These are phyloP conservation scores for Pyricularia pennisetigena DNA, from an alignment of 2,329 filamentous ascomycete genomes.

Conservation along the genomic window DNA sequence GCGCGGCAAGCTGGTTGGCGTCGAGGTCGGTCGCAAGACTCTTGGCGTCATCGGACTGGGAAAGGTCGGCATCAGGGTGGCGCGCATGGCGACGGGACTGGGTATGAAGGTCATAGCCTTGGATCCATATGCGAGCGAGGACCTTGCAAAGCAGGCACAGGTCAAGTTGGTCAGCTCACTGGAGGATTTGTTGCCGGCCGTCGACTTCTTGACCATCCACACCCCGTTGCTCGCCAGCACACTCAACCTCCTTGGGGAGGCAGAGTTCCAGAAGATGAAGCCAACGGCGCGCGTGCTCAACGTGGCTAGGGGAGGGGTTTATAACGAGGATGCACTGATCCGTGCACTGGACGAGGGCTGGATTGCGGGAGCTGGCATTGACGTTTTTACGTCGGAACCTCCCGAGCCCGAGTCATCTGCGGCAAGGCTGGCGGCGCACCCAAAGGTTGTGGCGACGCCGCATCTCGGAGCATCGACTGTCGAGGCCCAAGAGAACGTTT, in stretches of 20 bases:
- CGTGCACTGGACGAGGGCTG: constrained; percentile 59
- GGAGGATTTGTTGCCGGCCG: constrained; percentile 49
- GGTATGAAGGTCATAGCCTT: constrained; percentile 68
- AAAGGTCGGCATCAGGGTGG: constrained; percentile 76
- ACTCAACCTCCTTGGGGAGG: constrained; percentile 58
- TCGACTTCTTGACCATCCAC: constrained; percentile 74
- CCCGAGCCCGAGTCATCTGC: constrained; percentile 46
- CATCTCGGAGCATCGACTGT: constrained; percentile 72
- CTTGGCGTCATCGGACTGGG: constrained; percentile 69
- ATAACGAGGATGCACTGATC: constrained; percentile 66
- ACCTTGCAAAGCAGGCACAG: constrained; percentile 58
- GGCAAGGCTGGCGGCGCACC: constrained; percentile 53
- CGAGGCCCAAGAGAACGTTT: constrained; percentile 68
- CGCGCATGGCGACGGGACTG: constrained; percentile 66
- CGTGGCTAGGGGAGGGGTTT: constrained; percentile 70
- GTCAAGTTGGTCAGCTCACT: constrained; percentile 53
- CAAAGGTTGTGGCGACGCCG: constrained; percentile 66
- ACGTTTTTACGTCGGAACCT: constrained; percentile 72
- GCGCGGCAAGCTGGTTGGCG: constrained; percentile 61
- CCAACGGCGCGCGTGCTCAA: constrained; percentile 65
- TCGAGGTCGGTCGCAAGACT: constrained; percentile 70
- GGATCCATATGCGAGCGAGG: constrained; percentile 67
- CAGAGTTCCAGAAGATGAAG: constrained; percentile 64
- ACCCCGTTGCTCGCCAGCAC: constrained; percentile 73
- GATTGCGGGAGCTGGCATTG: constrained; percentile 68